Conservation (phyloP, 331 rosid species). For the Pyrus hybrid region DNA sequence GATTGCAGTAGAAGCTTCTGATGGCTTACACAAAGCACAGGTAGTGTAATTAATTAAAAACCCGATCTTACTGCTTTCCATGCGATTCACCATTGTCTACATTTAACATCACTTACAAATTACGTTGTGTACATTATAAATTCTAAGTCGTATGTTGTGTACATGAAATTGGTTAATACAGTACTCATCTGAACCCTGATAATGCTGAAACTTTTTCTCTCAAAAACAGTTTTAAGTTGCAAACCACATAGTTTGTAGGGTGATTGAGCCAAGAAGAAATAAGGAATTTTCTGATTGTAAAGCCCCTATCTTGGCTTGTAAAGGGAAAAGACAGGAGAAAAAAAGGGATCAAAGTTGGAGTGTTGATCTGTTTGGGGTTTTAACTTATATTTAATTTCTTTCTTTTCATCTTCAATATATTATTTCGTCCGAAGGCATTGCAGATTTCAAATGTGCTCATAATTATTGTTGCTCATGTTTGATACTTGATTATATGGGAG, state of each 20-base stretch:
- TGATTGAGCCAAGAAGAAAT: not conserved
- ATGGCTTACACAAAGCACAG: constrained; percentile 84
- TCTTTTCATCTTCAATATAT: not conserved
- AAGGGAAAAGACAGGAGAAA: not conserved
- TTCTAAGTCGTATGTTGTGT: not conserved
- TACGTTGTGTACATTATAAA: too few relatives aligned
- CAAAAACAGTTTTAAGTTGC: not conserved
- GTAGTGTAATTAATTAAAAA: constrained; percentile 20
- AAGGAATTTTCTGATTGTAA: not conserved
- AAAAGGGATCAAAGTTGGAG: not conserved
- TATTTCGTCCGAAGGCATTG: not conserved
- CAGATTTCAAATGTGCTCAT: not conserved
- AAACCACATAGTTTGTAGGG: not conserved
- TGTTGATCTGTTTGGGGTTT: not conserved
- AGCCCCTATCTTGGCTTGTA: not conserved
- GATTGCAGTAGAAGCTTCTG: constrained; percentile 82
- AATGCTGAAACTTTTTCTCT: not conserved
- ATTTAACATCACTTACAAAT: not conserved
- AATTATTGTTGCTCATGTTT: not conserved
- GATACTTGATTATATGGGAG: not conserved
- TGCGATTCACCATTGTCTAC: not conserved
- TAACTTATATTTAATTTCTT: not conserved
- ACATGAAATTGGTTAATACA: not conserved
- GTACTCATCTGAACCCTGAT: not conserved
- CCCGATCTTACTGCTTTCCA: not conserved